These are phyloP conservation scores for Penicillium cinerascens DNA, from an alignment of 495 filamentous ascomycete species.

Conservation along the genomic window DNA sequence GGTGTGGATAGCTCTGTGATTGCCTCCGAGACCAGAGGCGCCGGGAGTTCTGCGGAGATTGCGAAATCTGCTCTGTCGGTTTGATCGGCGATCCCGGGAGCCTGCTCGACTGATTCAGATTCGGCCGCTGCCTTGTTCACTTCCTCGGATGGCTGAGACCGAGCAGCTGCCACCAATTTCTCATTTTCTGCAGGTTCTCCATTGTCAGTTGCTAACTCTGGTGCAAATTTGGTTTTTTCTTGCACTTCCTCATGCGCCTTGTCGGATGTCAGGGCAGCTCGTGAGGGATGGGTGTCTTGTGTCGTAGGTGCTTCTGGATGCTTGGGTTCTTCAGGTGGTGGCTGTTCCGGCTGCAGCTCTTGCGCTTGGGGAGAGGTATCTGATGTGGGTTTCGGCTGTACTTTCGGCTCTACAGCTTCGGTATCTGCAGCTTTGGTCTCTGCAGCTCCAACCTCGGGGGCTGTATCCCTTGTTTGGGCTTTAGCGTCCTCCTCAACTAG, in stretches of 20 bases:
- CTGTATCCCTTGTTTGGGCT: conserved; percentile 11
- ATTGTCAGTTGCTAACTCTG: neutral
- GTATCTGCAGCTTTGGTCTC: conserved; percentile 10
- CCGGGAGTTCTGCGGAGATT: conserved; percentile 8
- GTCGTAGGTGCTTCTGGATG: conserved; percentile 2
- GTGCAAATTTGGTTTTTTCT: neutral
- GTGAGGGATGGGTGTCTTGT: conserved; percentile 5
- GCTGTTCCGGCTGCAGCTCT: conserved; percentile 12
- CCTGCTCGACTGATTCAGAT: conserved; percentile 25
- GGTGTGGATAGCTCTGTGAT: conserved; percentile 35
- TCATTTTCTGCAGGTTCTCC: conserved; percentile 1
- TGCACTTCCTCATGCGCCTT: neutral
- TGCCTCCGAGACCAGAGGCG: conserved; percentile 20
- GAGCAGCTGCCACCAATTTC: neutral
- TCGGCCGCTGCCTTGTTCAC: neutral
- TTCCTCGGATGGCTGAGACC: neutral
- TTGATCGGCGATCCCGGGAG: conserved; percentile 18
- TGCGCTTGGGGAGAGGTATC: conserved; percentile 9
- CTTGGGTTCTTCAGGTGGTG: conserved; percentile 13
- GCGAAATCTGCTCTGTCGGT: conserved; percentile 3
- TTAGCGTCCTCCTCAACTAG: conserved; percentile 44
- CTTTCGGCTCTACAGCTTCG: conserved; percentile 9
- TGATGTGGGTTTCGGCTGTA: conserved; percentile 6
- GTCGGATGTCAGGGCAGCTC: neutral
- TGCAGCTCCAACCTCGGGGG: conserved; percentile 6